Base-by-base conservation (phyloP, 768 basidiomycete species). In the Phlebiopsis flavidoalba region DNA sequence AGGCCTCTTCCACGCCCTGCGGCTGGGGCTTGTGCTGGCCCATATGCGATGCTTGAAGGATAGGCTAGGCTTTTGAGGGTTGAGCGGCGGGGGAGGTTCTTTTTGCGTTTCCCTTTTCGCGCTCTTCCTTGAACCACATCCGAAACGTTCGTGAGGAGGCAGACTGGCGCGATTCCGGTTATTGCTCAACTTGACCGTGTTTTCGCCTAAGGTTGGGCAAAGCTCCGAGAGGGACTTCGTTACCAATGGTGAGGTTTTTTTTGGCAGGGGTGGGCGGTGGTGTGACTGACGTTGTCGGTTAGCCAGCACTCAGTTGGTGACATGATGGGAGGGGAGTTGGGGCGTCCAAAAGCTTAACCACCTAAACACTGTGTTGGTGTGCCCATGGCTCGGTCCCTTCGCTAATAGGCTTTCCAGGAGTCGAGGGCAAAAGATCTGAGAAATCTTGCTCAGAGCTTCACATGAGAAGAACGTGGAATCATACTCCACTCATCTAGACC, bases 111-210 rank as follows among this genome's bases (percentile, higher is more conserved):
- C 4, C 93, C 87, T 70, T 92, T 94, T 64, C n/a, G 82, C 80
- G 64, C n/a, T 95, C 95, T 62, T 97, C 94, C 61, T 93, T 85
- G 74, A 98, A 96, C 92, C 95, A 94, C 63, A 88, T 80, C 49
- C 92, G 83, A 75, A 98, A 93, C 6, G 93, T 84, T n/a, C 2
- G 88, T 86, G 53, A 98, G 76, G 31, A 98, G n/a, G n/a, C n/a
- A n/a, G 71, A 69, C 89, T 93, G 8, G 91, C 90, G 37, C 89
- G 80, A 70, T 89, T 87, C 22, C 87, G 80, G 33, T 80, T 75
- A 21, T 76, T 77, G 15, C 69, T 43, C 21, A 68, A 64, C 63
- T 77, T 80, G 55, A 67, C 67, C 1, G 72, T 76, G 26, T 66
- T 66, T 55, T 74, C 67, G 0, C 69, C 65, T 51, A 75, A 75